Evolutionary conservation across 352 stramenopile genomes (phyloP), one percentile per base, ranked within the genome.

Genomic region (Globisporangium recalcitrans): DNA sequence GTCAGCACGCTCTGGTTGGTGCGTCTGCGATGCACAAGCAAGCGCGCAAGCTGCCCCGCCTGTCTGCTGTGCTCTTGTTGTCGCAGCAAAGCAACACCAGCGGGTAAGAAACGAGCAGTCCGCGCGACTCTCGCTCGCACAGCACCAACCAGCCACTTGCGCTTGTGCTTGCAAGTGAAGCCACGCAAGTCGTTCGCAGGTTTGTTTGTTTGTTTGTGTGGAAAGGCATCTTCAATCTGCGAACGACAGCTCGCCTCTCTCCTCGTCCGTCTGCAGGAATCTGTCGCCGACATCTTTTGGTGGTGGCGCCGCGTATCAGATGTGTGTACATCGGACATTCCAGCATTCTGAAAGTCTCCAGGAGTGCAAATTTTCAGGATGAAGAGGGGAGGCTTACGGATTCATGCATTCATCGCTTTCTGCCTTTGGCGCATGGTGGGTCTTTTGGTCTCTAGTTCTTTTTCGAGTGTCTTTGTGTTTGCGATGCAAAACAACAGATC

Each of bases 241-340:
- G 7, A n/a, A 46, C 38, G 38, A 46, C 34, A 5, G n/a, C 13
- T 19, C 10, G 11, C 10, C 46, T 31, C 44, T 14, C 42, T 49
- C 38, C 27, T 5, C 47, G 34, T 53, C 47, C 47, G 22, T 53
- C 27, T 53, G 47, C 47, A 53, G 47, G 10, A 54, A 54, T 54
- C 16, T 54, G 24, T 40, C 49, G 27, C 19, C 51, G 51, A 57
- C 51, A 57, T 57, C 51, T 3, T 27, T 57, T 57, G 29, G 29
- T 42, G 51, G 51, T 44, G 51, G 51, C 51, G 27, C 4, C 16
- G 29, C 29, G 29, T 32, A 42, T 57, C 51, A 60, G 54, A 49
- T 51, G 54, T 49, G 36, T 51, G 34, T 53, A 13, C 11, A 44
- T 26, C 16, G 22, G 22, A 22, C 8, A 9, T 21, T 47, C 16